Evolutionary conservation across 768 basidiomycete species (phyloP), one percentile per base, ranked within the genome.

Genomic region (Leucosporidium scottii): DNA sequence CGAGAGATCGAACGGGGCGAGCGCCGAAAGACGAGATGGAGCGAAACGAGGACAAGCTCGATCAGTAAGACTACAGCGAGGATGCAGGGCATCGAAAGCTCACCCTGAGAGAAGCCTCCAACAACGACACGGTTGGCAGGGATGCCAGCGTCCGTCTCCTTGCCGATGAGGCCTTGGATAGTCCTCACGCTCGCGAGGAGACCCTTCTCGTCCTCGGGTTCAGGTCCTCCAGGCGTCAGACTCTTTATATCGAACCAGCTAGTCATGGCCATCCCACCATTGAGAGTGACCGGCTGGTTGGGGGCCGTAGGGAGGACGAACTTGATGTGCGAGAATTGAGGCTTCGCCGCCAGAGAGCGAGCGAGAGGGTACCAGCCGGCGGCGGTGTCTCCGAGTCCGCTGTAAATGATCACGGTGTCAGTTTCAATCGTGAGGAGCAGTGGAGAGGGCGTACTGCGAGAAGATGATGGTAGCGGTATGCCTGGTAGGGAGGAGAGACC

Each of bases 401-500:
- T 90, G 74, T 49, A 67, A 25, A 58, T 18, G 17, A n/a, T 25
- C 2, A 21, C 17, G 27, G 54, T 25, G 17, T 20, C 27, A n/a
- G 6, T 48, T 20, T 27, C 20, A 5, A 27, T 54, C 66, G 23
- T 61, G 64, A 1, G 58, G 61, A 47, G 58, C 25, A 60, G 65
- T 34, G 34, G 62, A 55, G 47, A 44, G 30, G 34, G 55, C 62
- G 21, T 51, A 91, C 83, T 96, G 93, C 50, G 91, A 79, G 77
- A 94, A 91, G 74, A 94, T 87, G 70, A 94, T 85, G 0, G 90
- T 92, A 12, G 90, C 89, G 12, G 89, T 86, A 78, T 94, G 92
- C 70, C 83, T 85, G 15, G 13, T 8, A 13, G 39, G 39, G 39
- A 44, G 39, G 39, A 44, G 34, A 2, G 39, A 15, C 13, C 10